Base-by-base conservation (phyloP, 805 yeast genomes). In the Kazachstania taianensis region DNA sequence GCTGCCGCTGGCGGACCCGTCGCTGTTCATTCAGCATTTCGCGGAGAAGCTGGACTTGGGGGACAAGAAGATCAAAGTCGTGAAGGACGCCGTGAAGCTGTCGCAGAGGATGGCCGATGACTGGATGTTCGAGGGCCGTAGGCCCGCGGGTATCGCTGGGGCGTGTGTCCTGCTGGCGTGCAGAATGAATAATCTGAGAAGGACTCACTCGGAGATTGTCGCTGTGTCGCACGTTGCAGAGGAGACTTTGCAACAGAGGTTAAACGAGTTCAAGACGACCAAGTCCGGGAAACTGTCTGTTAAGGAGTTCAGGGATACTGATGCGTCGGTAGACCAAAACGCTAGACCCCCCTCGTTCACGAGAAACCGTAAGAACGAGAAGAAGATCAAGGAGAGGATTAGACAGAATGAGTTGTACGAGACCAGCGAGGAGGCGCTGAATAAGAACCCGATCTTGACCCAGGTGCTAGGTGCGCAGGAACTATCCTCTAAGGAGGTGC, bases 111-210 rank as follows among this genome's bases (percentile, higher is more conserved):
- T 92, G 99, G 70, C 87, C 10, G 73, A 76, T 29, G 97, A 92
- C 52, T 92, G 97, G 96, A 81, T 92, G 46, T 83, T 79, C 55
- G 94, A 85, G 60, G 99, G 99, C 18, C 72, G 99, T 53, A 70
- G 97, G 43, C 98, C 99, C 0, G 97, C 98, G 0, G 98, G 99
- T 50, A 75, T 92, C 36, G 98, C 98, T 0, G 99, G 97, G 16
- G 98, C 98, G 0, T 86, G 96, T 59, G 67, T 92, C 2, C 56
- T 94, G 30, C 62, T 92, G 34, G 98, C 99, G 0, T 92, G 96
- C 2, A 72, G 98, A 59, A 94, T 92, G 97, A 92, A 92, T 61
- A 87, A 87, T 53, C 78, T 82, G 55, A 71, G 96, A 52, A 70
- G 97, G 52, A 79, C 94, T 2, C 95, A 89, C 56, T 73, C 87